Conservation (phyloP, 106 monocot genomes). For the Chionographis japonica region DNA sequence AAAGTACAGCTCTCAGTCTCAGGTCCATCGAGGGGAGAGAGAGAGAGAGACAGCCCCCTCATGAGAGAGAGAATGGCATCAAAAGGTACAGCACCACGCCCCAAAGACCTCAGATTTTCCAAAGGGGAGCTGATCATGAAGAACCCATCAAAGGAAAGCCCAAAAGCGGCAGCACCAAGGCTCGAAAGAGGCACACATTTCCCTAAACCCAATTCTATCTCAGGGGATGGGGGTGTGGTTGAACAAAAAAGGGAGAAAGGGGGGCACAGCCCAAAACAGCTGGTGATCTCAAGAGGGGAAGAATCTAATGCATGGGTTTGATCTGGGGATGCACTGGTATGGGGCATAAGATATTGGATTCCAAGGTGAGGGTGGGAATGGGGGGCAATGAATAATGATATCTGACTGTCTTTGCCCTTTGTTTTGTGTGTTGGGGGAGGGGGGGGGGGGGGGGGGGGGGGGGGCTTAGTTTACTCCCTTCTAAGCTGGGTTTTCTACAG, state of each 20-base stretch:
- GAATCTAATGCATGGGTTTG: constrained; percentile 38
- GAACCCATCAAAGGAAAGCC: constrained; percentile 15
- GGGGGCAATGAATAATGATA: constrained; percentile 10
- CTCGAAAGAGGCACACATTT: constrained; percentile 14
- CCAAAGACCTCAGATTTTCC: constrained; percentile 20
- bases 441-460: neutral
- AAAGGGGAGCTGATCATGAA: constrained; percentile 17
- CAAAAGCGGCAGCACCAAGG: constrained; percentile 9
- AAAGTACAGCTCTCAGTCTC: constrained; percentile 3
- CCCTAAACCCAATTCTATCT: neutral
- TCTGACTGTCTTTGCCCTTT: constrained; percentile 19
- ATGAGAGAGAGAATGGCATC: constrained; percentile 17
- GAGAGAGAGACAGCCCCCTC: neutral
- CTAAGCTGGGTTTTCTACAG: constrained; percentile 18
- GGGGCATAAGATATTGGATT: neutral
- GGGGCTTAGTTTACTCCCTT: constrained; percentile 25
- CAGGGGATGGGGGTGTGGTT: neutral
- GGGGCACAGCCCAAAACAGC: neutral
- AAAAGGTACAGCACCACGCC: constrained; percentile 11
- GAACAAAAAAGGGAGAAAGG: neutral
- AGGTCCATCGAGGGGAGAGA: neutral
- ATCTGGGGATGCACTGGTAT: constrained; percentile 44
- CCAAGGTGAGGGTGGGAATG: neutral
- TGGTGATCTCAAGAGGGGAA: constrained; percentile 18
- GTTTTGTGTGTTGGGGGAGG: neutral